phyloP scores from a whole-genome alignment of 805 yeast genomes.

The Zygosaccharomyces bisporus region DNA sequence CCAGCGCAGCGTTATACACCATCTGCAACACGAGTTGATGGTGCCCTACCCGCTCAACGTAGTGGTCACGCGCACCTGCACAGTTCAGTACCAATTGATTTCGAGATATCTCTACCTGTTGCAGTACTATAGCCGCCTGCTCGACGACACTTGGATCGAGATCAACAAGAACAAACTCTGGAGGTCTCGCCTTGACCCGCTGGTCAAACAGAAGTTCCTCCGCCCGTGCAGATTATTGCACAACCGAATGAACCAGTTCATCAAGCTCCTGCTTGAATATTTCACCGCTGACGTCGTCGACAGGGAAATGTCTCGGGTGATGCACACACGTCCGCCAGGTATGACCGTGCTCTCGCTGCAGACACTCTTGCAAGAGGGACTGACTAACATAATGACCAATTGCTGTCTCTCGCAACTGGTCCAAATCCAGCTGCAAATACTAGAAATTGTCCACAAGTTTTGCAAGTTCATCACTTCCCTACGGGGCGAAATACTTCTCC shows the following conservation, averaged over 20 bases:
- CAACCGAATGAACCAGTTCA: slow-evolving; percentile 38
- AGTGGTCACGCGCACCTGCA: slow-evolving; percentile 62
- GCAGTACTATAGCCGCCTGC: slow-evolving; percentile 55
- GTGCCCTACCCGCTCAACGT: slow-evolving; percentile 87
- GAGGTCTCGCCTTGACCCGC: slow-evolving; percentile 46
- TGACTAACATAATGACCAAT: slow-evolving; percentile 32
- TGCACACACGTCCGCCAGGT: slow-evolving; percentile 1
- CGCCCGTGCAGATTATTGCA: slow-evolving; percentile 53
- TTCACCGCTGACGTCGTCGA: slow-evolving; percentile 28
- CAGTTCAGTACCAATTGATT: slow-evolving; percentile 74
- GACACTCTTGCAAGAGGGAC: slow-evolving; percentile 21
- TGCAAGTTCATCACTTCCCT: slow-evolving; percentile 32
- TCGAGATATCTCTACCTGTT: slow-evolving; percentile 66
- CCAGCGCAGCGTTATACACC: slow-evolving; percentile 40
- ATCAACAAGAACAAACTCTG: slow-evolving; percentile 58
- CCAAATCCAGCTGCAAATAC: slow-evolving; percentile 31
- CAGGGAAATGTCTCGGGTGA: slow-evolving; percentile 17
- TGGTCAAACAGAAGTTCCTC: slow-evolving; percentile 52
- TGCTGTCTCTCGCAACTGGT: slow-evolving; percentile 26
- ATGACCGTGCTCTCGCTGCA: slow-evolving; percentile 21
- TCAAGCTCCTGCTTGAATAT: slow-evolving; percentile 27
- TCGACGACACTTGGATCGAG: slow-evolving; percentile 70
- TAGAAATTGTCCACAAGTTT: slow-evolving; percentile 32
- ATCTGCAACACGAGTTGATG: slow-evolving; percentile 52
- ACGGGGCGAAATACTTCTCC: slow-evolving; percentile 21